Evolutionary conservation across 805 yeast species (phyloP), one percentile per base, ranked within the genome.

Genomic region (Zygoascus ofunaensis): DNA sequence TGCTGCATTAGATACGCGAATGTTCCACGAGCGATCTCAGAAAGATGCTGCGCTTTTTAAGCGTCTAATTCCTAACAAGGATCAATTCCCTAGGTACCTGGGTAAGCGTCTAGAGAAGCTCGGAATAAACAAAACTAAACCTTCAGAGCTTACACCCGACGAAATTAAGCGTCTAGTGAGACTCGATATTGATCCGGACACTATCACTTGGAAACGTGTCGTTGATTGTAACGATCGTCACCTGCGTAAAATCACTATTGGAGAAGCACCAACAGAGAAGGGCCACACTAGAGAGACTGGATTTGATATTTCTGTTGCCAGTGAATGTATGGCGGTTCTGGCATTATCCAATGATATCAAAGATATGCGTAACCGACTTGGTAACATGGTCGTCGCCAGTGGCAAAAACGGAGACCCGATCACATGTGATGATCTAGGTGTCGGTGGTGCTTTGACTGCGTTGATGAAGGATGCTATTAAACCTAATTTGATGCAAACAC

Each of bases 1-100:
- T 49, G 97, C 97, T 39, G 97, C 97, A 32, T 79, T 90, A 48
- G 97, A 90, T 67, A 89, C 97, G 4, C 82, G 97, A 65, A 85
- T 89, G 76, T 90, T 90, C 77, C 97, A 90, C 64, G 97, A 90
- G 68, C 59, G 71, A 50, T 83, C 95, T 15, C 94, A 87, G 62
- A 81, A 79, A 62, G 87, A 85, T 60, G 72, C 71, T 35, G 83
- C 87, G 14, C 76, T 90, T 52, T 87, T 78, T 70, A 80, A 79
- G 60, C 77, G 97, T 62, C 72, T 90, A 53, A 89, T 87, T 28
- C 95, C 96, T 12, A 75, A 73, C 46, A 84, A 84, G 62, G 75
- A 95, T 59, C 71, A 68, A 46, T 86, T 90, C 65, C 82, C 95
- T 38, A 75, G 76, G 41, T 83, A 86, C 39, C 80, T 87, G 86